These are phyloP conservation scores for Arthrinium puccinioides DNA, from an alignment of 2,329 filamentous ascomycete species.

Conservation along the genomic window DNA sequence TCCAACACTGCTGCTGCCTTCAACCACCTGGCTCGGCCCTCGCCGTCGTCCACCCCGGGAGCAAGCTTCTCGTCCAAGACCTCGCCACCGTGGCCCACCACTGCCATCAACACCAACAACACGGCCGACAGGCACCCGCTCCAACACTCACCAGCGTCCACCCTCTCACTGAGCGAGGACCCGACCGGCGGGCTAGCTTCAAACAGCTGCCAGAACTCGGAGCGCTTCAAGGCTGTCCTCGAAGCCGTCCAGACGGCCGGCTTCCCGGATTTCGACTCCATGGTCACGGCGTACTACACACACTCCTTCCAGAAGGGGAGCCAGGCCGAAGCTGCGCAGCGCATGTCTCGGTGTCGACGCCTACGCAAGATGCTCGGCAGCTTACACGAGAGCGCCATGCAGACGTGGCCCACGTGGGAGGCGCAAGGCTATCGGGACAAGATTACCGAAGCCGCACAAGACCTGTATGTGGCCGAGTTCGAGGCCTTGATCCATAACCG, in stretches of 20 bases:
- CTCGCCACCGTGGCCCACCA: too few relatives aligned
- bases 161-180: too few relatives aligned
- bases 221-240: conserved; percentile 2
- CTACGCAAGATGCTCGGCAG: neutral
- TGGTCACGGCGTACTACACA: conserved; percentile 2
- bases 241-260: neutral
- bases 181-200: too few relatives aligned
- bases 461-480: neutral
- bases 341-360: neutral
- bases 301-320: neutral
- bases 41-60: too few relatives aligned
- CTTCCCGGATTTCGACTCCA: neutral
- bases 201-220: too few relatives aligned
- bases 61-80: too few relatives aligned
- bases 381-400: neutral
- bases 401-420: neutral
- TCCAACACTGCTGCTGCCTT: too few relatives aligned
- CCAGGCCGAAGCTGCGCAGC: neutral
- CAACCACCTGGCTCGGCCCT: too few relatives aligned
- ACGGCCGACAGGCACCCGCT: too few relatives aligned
- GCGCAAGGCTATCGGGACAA: neutral
- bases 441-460: neutral
- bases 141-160: too few relatives aligned
- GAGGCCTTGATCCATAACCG: neutral
- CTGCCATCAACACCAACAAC: too few relatives aligned